These are phyloP conservation scores for Pseudogymnoascus sp. DNA, from an alignment of 2,329 filamentous ascomycete genomes.

Conservation along the genomic window DNA sequence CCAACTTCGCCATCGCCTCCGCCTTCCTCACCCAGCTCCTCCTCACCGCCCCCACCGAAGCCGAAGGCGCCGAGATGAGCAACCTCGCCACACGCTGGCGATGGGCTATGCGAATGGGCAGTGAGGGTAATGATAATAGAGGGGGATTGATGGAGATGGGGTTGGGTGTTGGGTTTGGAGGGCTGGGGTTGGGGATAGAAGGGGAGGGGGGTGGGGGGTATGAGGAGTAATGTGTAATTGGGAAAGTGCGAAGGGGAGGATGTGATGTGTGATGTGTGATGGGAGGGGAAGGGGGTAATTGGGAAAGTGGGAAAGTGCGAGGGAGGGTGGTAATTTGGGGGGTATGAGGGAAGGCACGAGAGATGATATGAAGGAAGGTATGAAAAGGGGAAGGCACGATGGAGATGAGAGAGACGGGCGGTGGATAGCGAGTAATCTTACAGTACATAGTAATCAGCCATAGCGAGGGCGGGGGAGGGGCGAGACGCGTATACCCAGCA, in stretches of 20 bases:
- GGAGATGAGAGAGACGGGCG: not conserved
- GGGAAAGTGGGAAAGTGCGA: not conserved
- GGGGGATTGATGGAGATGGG: conserved; percentile 26
- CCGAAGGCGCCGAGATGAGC: conserved; percentile 23
- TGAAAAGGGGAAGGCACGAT: not conserved
- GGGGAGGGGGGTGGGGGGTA: not conserved
- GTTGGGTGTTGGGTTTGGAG: conserved; percentile 9
- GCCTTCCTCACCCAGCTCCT: conserved; percentile 27
- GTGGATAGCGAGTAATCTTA: not conserved
- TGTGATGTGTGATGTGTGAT: not conserved
- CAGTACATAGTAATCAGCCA: not conserved
- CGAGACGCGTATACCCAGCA: not conserved
- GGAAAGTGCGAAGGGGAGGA: not conserved
- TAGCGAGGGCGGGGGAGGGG: not conserved
- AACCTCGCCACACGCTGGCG: conserved; percentile 23
- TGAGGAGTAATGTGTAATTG: not conserved
- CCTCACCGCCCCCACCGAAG: conserved; percentile 21
- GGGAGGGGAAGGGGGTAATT: not conserved
- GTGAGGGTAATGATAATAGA: conserved; percentile 16
- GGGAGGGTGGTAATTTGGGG: not conserved
- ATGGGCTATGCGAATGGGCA: conserved; percentile 24
- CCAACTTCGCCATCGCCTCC: conserved; percentile 27
- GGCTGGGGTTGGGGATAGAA: not conserved
- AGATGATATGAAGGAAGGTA: not conserved
- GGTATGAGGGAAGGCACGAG: not conserved